Evolutionary conservation across 1,284 basidiomycete genomes (phyloP).

Genomic region (Fomes fomentarius): DNA sequence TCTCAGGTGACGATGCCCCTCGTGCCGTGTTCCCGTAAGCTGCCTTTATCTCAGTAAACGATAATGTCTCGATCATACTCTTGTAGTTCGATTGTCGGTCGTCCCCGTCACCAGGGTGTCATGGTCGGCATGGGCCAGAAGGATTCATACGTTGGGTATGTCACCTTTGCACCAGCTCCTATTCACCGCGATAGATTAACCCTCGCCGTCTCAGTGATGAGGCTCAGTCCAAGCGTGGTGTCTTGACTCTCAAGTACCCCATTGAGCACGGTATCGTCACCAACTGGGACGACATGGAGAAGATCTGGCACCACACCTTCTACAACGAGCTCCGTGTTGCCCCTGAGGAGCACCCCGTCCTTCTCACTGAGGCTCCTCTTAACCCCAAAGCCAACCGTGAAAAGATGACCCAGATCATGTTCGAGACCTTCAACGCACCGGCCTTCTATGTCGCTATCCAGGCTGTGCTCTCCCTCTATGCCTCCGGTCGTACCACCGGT

Average conservation of each 20-base stretch:
- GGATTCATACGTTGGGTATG: slow-evolving; percentile 86
- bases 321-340: slow-evolving; percentile 86
- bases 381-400: slow-evolving; percentile 96
- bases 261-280: slow-evolving; percentile 89
- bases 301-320: slow-evolving; percentile 94
- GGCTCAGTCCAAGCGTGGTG: slow-evolving; percentile 95
- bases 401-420: slow-evolving; percentile 99
- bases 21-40: slow-evolving; percentile 73
- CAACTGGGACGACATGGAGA: slow-evolving; percentile 98
- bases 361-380: slow-evolving; percentile 91
- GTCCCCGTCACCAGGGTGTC: slow-evolving; percentile 91
- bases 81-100: slow-evolving; percentile 84
- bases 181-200: not conserved
- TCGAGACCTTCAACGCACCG: slow-evolving; percentile 94
- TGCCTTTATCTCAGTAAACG: not conserved
- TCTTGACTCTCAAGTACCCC: slow-evolving; percentile 89
- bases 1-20: slow-evolving; percentile 67
- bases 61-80: not conserved
- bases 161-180: slow-evolving; percentile 4
- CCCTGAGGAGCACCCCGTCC: slow-evolving; percentile 92
- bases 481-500: slow-evolving; percentile 91
- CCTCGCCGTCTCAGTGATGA: slow-evolving; percentile 63
- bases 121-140: slow-evolving; percentile 92
- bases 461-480: slow-evolving; percentile 91
- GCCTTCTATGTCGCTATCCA: slow-evolving; percentile 95